Percentiles rank a stretch among this genome's conserved stretches.
Evolutionary conservation across 148 eudicot species (phyloP).

Genomic region (Arbutus unedo): DNA sequence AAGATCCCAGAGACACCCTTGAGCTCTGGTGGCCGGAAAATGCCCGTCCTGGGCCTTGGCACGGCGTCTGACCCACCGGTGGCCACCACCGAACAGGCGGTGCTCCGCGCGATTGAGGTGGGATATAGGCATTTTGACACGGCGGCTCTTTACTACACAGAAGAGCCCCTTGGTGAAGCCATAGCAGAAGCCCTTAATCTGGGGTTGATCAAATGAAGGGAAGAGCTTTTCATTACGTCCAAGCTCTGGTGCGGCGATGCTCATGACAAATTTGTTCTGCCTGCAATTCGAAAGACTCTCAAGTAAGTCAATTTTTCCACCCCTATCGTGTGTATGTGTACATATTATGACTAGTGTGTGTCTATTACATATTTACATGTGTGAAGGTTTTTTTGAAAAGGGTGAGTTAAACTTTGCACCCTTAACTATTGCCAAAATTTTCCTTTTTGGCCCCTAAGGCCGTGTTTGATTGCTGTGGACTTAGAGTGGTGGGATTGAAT

Average conservation of each 20-base stretch:
- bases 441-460: too few species aligned
- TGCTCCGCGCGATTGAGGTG: conserved; percentile 38
- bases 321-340: too few species aligned
- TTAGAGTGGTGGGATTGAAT: too few species aligned
- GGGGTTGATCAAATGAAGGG: conserved; percentile 35
- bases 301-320: conserved; percentile 20
- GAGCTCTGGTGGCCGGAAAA: conserved; percentile 27
- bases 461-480: too few species aligned
- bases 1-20: conserved; percentile 24
- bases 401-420: too few species aligned
- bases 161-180: conserved; percentile 53
- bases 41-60: conserved; percentile 39
- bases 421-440: too few species aligned
- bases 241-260: conserved; percentile 47
- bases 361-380: too few species aligned
- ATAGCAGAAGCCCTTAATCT: conserved; percentile 35
- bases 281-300: conserved; percentile 45
- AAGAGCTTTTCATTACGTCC: conserved; percentile 46
- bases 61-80: conserved; percentile 29
- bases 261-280: conserved; percentile 36
- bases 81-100: conserved; percentile 19
- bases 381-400: too few species aligned
- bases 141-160: conserved; percentile 38
- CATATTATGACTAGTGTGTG: too few species aligned
- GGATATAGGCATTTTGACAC: conserved; percentile 65